Conservation (phyloP, 108 stramenopile genomes). For the Conticribra guillardii region DNA sequence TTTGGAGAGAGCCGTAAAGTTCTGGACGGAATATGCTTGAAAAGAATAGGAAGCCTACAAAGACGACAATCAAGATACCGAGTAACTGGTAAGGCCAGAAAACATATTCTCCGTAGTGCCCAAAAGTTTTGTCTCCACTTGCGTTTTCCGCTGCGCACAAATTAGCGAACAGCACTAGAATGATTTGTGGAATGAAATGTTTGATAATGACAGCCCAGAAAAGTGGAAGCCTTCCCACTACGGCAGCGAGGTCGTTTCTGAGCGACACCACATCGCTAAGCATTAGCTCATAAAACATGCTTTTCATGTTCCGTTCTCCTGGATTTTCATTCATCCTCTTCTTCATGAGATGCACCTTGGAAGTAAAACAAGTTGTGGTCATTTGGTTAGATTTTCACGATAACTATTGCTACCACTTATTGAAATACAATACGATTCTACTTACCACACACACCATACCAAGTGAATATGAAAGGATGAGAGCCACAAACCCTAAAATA, state of each 20-base stretch:
- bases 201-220: slow-evolving; percentile 63
- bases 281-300: slow-evolving; percentile 49
- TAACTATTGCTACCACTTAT: neutral
- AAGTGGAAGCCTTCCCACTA: slow-evolving; percentile 55
- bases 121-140: slow-evolving; percentile 41
- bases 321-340: slow-evolving; percentile 24
- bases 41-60: slow-evolving; percentile 43
- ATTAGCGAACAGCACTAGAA: slow-evolving; percentile 58
- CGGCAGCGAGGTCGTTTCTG: slow-evolving; percentile 35
- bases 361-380: neutral
- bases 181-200: slow-evolving; percentile 57
- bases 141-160: slow-evolving; percentile 33
- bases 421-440: slow-evolving; percentile 20
- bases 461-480: slow-evolving; percentile 39
- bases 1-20: slow-evolving; percentile 18
- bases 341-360: neutral
- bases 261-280: slow-evolving; percentile 52
- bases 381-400: neutral
- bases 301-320: slow-evolving; percentile 25
- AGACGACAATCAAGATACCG: slow-evolving; percentile 53
- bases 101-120: slow-evolving; percentile 46
- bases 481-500: slow-evolving; percentile 36
- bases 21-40: slow-evolving; percentile 46
- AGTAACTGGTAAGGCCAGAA: slow-evolving; percentile 54
- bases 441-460: slow-evolving; percentile 36